Base-by-base conservation (phyloP, 176 grass and related monocot genomes). In the Olyra latifolia region DNA sequence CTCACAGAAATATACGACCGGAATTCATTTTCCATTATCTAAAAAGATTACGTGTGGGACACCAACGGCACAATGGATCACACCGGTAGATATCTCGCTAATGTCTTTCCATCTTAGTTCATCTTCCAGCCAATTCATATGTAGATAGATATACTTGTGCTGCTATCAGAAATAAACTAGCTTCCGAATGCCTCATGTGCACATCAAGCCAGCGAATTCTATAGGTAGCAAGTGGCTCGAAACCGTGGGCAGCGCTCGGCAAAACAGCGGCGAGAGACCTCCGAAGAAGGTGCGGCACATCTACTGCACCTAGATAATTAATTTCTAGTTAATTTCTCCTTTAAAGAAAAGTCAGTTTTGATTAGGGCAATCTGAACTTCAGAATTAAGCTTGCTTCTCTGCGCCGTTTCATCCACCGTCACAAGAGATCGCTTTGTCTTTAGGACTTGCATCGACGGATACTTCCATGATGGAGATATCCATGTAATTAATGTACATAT, bases 201-300 rank as follows among this genome's bases (percentile, higher is more conserved):
- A 6, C 28, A 60, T 60, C 57, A 60, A 35, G 27, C 12, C 23
- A n/a, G 32, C 29, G 41, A 57, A 63, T 63, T 48, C 46, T 48
- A 17, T 6, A 10, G 28, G n/a, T n/a, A n/a, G n/a, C 75, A 77
- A 77, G 75, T 77, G 59, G 25, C 25, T 63, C 5, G 15, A 77
- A 77, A 63, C 75, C 25, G 5, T 46, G 75, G 75, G 75, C 75
- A 11, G 15, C 2, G 6, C 27, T 32, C 20, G 46, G 42, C 16
- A 35, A 77, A 77, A 47, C 56, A 62, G 42, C 74, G 74, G 74
- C 74, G 57, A n/a, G 55, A 43, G 23, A 29, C 39, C 14, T 28
- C 15, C 20, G 40, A 28, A 76, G 41, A 47, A 23, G 17, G 8
- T 42, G 30, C 56, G 25, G 60, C 41, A 57, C 73, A 58, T 54